A percentile compares a stretch with the other conserved stretches of the same genome.
phyloP scores from a whole-genome alignment of 345 rosid species.

The Brassica rapa region DNA sequence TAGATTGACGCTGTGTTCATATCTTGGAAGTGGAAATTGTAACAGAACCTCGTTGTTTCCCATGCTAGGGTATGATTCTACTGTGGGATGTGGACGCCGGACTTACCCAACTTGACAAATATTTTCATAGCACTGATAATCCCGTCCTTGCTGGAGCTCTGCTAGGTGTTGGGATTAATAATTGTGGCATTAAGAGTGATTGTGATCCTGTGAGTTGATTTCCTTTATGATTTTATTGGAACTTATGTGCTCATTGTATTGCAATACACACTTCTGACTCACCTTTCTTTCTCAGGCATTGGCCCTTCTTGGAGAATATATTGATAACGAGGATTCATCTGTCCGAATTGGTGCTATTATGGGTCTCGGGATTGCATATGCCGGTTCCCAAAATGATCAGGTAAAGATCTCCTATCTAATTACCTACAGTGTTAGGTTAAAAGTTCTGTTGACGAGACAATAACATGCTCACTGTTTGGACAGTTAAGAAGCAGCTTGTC shows the following conservation, averaged over 20 bases:
- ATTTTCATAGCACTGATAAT: conserved; percentile 78
- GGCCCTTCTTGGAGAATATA: conserved; percentile 74
- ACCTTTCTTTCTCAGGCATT: conserved; percentile 59
- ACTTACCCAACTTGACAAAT: conserved; percentile 87
- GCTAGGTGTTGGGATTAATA: conserved; percentile 89
- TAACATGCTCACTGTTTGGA: conserved; percentile 28
- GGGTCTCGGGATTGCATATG: conserved; percentile 95
- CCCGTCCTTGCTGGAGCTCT: conserved; percentile 88
- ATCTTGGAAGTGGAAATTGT: conserved; percentile 10
- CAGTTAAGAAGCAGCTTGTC: conserved; percentile 70
- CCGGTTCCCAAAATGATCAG: conserved; percentile 82
- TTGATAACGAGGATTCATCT: conserved; percentile 74
- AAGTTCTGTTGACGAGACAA: conserved; percentile 4
- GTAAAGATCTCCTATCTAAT: conserved; percentile 38
- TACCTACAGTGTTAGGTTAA: not conserved
- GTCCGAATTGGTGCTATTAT: conserved; percentile 90
- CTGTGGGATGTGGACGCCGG: conserved; percentile 95
- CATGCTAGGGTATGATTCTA: conserved; percentile 79
- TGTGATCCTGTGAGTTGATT: conserved; percentile 82
- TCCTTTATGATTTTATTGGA: conserved; percentile 7
- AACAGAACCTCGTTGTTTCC: conserved; percentile 23
- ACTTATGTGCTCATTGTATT: conserved; percentile 2
- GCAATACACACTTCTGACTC: conserved; percentile 25
- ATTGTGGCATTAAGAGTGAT: conserved; percentile 77
- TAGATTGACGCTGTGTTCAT: conserved; percentile 13